A percentile compares a stretch with the other conserved stretches of the same genome.
Conservation (phyloP, 768 basidiomycete genomes). For the Pulveroboletus sp. region DNA sequence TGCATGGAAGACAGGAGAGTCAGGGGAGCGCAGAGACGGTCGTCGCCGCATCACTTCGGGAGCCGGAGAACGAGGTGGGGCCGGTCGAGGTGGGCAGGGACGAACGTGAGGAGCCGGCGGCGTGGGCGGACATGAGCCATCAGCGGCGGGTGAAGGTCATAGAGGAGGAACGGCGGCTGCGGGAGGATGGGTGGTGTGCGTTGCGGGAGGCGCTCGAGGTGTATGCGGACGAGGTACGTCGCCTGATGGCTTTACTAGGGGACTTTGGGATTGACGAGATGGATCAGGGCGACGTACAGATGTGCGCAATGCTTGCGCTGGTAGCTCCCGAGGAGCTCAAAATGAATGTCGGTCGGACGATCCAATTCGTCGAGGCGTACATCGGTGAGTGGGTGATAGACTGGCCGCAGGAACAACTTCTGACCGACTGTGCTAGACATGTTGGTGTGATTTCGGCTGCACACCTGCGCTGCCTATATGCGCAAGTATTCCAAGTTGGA, state of each 20-base stretch:
- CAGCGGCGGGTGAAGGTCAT: slow-evolving; percentile 27
- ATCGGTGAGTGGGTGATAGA: slow-evolving; percentile 47
- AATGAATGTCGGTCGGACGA: slow-evolving; percentile 40
- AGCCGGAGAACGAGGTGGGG: slow-evolving; percentile 30
- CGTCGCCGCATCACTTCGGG: slow-evolving; percentile 48
- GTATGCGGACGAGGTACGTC: slow-evolving; percentile 57
- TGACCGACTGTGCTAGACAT: slow-evolving; percentile 43
- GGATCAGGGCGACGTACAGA: slow-evolving; percentile 71
- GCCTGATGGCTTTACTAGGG: background rate
- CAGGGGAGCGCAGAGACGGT: slow-evolving; percentile 71
- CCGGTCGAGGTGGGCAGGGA: slow-evolving; percentile 17
- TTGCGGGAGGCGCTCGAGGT: slow-evolving; percentile 53
- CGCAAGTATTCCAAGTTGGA: slow-evolving; percentile 58
- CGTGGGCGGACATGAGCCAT: slow-evolving; percentile 28
- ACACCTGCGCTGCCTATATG: slow-evolving; percentile 68
- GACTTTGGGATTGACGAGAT: background rate
- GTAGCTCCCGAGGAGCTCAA: slow-evolving; percentile 57
- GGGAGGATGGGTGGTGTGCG: slow-evolving; percentile 54
- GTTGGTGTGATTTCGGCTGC: slow-evolving; percentile 56
- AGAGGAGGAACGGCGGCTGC: slow-evolving; percentile 48
- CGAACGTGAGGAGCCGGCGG: slow-evolving; percentile 23
- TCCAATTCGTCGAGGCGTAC: slow-evolving; percentile 65
- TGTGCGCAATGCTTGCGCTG: slow-evolving; percentile 68
- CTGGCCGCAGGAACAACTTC: background rate
- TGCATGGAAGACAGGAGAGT: slow-evolving; percentile 48